Evolutionary conservation across 1,139 yeast genomes (phyloP).

Genomic region (Debaryomyces subglobosus): DNA sequence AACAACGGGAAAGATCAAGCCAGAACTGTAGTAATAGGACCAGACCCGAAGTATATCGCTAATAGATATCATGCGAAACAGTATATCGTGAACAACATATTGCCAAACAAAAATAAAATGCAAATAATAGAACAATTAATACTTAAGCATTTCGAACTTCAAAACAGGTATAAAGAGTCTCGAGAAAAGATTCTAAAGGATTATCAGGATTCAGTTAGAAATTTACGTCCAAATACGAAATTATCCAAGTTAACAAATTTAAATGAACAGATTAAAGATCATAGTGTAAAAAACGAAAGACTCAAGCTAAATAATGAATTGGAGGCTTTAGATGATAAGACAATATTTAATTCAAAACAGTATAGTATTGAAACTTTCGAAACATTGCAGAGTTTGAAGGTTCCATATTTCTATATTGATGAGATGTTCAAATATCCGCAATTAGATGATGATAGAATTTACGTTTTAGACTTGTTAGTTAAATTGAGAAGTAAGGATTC

Average conservation of each 20-base stretch:
- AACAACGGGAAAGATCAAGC: neutral
- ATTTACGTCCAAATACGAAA: neutral
- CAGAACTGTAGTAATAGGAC: neutral
- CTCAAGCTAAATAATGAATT: conserved; percentile 15
- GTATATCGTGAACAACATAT: conserved; percentile 16
- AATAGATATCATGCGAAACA: conserved; percentile 24
- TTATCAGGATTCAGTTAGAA: conserved; percentile 11
- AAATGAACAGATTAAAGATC: conserved; percentile 10
- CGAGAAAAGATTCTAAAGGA: conserved; percentile 17
- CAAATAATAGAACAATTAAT: conserved; percentile 13
- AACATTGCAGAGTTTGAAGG: conserved; percentile 19
- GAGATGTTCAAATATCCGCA: conserved; percentile 27
- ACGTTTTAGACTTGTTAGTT: conserved; percentile 19
- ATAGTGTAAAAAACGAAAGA: conserved; percentile 11
- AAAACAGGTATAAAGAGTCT: conserved; percentile 18
- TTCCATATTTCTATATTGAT: conserved; percentile 31
- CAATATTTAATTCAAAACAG: conserved; percentile 20
- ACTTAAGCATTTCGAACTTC: conserved; percentile 20
- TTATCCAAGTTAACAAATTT: conserved; percentile 9
- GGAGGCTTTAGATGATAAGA: conserved; percentile 20
- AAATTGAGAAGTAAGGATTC: neutral
- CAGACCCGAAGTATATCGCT: conserved; percentile 22
- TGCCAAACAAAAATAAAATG: conserved; percentile 9
- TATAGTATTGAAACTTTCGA: conserved; percentile 20
- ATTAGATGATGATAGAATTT: conserved; percentile 26